Base-by-base conservation (phyloP, 2,329 filamentous ascomycete species). In the Epicoccum sorghinum region DNA sequence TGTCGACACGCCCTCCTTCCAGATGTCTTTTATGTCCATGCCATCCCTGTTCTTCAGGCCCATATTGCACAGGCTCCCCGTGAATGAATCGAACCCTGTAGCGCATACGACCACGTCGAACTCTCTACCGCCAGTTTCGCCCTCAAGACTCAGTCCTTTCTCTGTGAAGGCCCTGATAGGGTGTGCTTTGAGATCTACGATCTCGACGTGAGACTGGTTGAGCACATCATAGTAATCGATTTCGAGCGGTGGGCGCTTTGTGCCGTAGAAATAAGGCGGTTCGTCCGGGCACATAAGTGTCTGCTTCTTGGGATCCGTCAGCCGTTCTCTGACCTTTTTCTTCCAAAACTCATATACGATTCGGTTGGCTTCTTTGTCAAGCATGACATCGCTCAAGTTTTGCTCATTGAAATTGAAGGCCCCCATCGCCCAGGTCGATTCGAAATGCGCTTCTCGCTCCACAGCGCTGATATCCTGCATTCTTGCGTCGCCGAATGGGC, bases 71-170 rank as follows among this genome's bases (percentile, higher is more conserved):
- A 77, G 50, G 2, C 43, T 50, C 7, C 76, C 77, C 1, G 66
- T 70, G 50, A 76, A 70, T 1, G 74, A 68, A 47, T 80, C 77
- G 48, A 79, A 80, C 0, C 78, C 78, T 0, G 71, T 79, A 22
- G 68, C 77, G 45, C 76, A 62, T 42, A 86, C 75, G 22, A 87
- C 79, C 10, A 78, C 77, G 61, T 87, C 85, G 12, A 83, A 78
- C 30, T 80, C 74, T 46, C 82, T 66, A n/a, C 80, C 68, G 32
- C 77, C 65, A n/a, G 80, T 82, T 30, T 68, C 65, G 4, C 77
- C 78, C 1, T 72, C 74, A 29, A 84, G 72, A 65, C 80, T 69
- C 43, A 85, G 69, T 12, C 83, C 79, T n/a, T 77, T 75, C 9
- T 77, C 68, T 2, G 82, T 78, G 37, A 85, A 74, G 6, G 69